Percentiles rank a stretch among this genome's conserved stretches.
Conservation (phyloP, 2,329 filamentous ascomycete species). For the Ophioceras dolichostomum region DNA sequence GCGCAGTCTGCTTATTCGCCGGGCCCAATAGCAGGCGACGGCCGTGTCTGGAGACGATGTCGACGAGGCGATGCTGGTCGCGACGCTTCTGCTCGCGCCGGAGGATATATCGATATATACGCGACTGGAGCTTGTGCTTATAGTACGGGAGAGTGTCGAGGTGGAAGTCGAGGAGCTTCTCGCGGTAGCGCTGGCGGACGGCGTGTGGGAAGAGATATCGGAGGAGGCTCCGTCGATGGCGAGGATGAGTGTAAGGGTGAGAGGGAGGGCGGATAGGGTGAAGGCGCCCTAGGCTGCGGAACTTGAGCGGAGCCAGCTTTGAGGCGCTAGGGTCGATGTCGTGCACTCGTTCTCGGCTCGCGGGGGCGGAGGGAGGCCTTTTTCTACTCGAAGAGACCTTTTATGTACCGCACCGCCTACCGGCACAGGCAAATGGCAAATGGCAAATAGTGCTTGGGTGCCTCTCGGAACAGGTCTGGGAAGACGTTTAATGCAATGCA, state of each 20-base stretch:
- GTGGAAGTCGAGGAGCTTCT: constrained; percentile 56
- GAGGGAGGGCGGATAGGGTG: constrained; percentile 17
- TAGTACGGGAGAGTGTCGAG: constrained; percentile 62
- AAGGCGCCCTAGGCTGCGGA: constrained; percentile 1
- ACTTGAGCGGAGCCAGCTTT: constrained; percentile 2
- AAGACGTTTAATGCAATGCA: no score
- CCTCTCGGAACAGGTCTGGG: no score
- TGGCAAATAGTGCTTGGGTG: no score
- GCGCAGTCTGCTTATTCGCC: no score
- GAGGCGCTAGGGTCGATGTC: no score
- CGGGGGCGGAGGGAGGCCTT: no score
- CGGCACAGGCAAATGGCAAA: no score
- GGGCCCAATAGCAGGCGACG: constrained; percentile 33
- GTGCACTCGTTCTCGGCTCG: no score
- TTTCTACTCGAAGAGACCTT: no score
- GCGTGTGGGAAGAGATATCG: constrained; percentile 58
- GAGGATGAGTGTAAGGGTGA: constrained; percentile 22
- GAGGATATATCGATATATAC: constrained; percentile 64
- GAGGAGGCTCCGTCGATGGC: constrained; percentile 37
- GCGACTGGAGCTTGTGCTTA: constrained; percentile 59
- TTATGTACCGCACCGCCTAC: no score
- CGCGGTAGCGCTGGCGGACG: constrained; percentile 48
- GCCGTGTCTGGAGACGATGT: constrained; percentile 26
- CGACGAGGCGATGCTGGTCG: constrained; percentile 33
- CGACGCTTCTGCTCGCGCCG: constrained; percentile 45